Base-by-base conservation (phyloP, 176 grass and related monocot genomes). In the Ensete glaucum region DNA sequence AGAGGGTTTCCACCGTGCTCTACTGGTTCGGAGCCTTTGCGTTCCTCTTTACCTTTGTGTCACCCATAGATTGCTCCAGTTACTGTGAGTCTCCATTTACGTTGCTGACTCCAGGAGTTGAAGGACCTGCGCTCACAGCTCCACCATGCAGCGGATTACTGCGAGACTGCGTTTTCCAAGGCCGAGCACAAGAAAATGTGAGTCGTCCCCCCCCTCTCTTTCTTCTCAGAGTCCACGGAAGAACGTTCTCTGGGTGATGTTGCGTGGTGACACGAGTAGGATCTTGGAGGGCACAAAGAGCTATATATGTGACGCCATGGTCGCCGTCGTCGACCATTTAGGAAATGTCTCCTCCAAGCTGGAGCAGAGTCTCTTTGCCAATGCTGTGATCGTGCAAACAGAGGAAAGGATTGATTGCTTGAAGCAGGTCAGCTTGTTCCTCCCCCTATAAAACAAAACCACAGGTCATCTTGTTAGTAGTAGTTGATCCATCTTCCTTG, bases 301-400 rank as follows among this genome's bases (percentile, higher is more conserved):
- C 34, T 98, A 93, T 84, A 85, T 98, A 72, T 87, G 88, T 29
- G 84, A 93, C 43, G 90, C 94, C 21, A 74, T 89, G 9, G 86
- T 98, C 2, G 81, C 90, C 20, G 88, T 98, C 27, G 86, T 98
- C 25, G 94, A 98, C 78, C 90, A 93, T 76, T 54, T 93, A 84
- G 94, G 94, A 52, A 91, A 73, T 14, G 88, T 98, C 22, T 98
- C 94, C 13, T 98, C 88, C 64, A 98, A 98, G 80, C 74, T 98
- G 1, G 88, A 93, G 73, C 67, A 87, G 15, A 85, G 86, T 80
- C 53, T 93, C 50, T 52, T 79, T 13, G 86, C 83, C 62, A 85
- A 67, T 54, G 53, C 80, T n/a, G 82, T 89, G 74, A 53, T 86
- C 75, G 26, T 75, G 17, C 81, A 84, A 57, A 78, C 78, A 26